phyloP scores from a whole-genome alignment of 495 filamentous ascomycete species.

The Darksidea phi region DNA sequence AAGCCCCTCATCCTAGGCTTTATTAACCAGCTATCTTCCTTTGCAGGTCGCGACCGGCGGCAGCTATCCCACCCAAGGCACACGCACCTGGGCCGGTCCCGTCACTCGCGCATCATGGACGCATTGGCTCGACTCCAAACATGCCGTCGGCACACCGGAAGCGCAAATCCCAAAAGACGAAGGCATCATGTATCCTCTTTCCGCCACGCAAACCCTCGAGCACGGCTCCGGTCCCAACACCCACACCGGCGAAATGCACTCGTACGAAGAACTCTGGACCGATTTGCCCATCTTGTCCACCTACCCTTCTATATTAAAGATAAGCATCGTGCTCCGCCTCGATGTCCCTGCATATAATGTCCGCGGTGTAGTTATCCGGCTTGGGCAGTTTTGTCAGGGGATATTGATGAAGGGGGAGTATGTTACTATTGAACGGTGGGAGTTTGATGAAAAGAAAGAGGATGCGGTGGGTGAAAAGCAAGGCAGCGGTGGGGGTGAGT shows the following conservation, averaged over 20 bases:
- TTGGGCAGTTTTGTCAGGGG: constrained; percentile 32
- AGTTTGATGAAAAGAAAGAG: constrained; percentile 5
- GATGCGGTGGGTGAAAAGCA: not conserved
- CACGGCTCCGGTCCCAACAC: constrained; percentile 2
- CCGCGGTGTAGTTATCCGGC: constrained; percentile 22
- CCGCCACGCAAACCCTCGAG: constrained; percentile 15
- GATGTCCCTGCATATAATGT: not conserved
- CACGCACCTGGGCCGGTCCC: not conserved
- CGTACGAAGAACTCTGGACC: constrained; percentile 34
- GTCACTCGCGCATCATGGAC: constrained; percentile 15
- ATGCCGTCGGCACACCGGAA: not conserved
- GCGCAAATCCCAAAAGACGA: constrained; percentile 17
- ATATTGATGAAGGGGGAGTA: constrained; percentile 24
- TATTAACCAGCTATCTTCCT: too few relatives aligned
- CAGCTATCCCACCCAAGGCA: not conserved
- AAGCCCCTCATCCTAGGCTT: too few relatives aligned
- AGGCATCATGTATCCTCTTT: constrained; percentile 26
- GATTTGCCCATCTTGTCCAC: constrained; percentile 16
- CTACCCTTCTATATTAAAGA: not conserved
- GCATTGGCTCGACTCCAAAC: constrained; percentile 29
- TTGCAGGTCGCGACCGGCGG: too few relatives aligned
- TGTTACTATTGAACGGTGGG: constrained; percentile 33
- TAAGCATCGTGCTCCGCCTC: constrained; percentile 15
- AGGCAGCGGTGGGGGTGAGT: constrained; percentile 9
- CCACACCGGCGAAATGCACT: not conserved